phyloP scores from a whole-genome alignment of 83 land plant species.

The Thuja plicata region DNA sequence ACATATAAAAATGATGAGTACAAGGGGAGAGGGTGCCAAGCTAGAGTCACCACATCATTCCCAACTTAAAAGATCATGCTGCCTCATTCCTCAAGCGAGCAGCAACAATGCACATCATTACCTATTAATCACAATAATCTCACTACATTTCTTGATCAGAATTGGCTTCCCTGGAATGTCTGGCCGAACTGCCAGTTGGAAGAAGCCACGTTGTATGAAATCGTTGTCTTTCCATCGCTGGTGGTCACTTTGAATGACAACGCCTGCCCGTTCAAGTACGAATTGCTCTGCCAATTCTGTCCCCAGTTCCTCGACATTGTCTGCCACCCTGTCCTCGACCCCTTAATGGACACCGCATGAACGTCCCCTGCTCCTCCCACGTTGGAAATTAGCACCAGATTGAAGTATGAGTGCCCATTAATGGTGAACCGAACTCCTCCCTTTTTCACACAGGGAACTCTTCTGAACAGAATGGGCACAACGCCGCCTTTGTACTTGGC shows the following conservation, averaged over 20 bases:
- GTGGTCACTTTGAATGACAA: neutral
- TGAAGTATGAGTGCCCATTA: neutral
- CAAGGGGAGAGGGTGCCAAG: too few relatives aligned
- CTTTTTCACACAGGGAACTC: neutral
- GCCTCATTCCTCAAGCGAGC: too few relatives aligned
- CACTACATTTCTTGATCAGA: neutral
- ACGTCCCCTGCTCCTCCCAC: neutral
- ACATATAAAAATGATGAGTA: too few relatives aligned
- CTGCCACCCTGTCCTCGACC: neutral
- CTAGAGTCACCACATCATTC: too few relatives aligned
- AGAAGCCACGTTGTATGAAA: neutral
- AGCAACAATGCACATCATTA: too few relatives aligned
- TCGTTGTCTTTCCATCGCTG: neutral
- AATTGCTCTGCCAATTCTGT: conserved; percentile 1
- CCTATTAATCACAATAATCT: neutral
- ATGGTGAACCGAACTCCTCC: neutral
- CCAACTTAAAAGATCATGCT: too few relatives aligned
- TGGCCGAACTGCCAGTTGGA: neutral
- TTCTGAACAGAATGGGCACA: neutral
- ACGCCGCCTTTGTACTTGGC: neutral
- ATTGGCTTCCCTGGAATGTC: neutral
- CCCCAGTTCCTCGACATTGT: neutral
- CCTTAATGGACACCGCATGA: neutral
- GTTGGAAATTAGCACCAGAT: neutral
- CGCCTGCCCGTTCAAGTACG: neutral